A percentile compares a stretch with the other conserved stretches of the same genome.
These are phyloP conservation scores for Solioccasus polychromus DNA, from an alignment of 768 basidiomycete species.

Conservation along the genomic window DNA sequence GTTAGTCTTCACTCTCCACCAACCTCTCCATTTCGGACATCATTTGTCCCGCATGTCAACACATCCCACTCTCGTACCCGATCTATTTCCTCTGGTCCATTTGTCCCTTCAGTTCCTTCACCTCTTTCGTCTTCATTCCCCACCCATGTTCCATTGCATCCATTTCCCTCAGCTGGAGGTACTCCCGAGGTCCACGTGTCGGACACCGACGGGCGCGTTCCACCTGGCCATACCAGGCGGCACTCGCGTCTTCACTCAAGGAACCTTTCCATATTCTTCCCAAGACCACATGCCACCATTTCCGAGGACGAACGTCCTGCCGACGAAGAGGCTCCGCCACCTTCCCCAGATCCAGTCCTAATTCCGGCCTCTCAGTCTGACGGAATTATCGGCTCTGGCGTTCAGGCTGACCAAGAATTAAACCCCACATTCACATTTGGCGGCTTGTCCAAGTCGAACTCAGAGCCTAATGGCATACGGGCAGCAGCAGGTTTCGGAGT, in stretches of 20 bases:
- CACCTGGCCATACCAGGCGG: constrained; percentile 33
- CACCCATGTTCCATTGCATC: constrained; percentile 22
- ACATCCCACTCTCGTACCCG: constrained; percentile 28
- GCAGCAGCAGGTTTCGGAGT: constrained; percentile 19
- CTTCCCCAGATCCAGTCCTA: constrained; percentile 41
- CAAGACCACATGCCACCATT: constrained; percentile 62
- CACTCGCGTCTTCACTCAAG: constrained; percentile 84
- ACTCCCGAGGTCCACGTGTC: constrained; percentile 18
- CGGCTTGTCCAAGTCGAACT: constrained; percentile 36
- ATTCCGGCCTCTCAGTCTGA: constrained; percentile 42
- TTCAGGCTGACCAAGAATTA: constrained; percentile 40
- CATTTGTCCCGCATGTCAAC: constrained; percentile 19
- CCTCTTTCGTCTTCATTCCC: constrained; percentile 29
- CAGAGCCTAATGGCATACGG: constrained; percentile 16
- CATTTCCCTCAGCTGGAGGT: constrained; percentile 21
- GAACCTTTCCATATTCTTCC: constrained; percentile 91
- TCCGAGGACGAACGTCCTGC: constrained; percentile 58
- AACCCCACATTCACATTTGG: constrained; percentile 65
- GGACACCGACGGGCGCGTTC: constrained; percentile 13
- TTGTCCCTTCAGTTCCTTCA: constrained; percentile 24
- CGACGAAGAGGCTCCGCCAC: constrained; percentile 48
- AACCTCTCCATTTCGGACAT: constrained; percentile 31
- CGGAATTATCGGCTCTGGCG: constrained; percentile 14
- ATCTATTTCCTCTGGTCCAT: constrained; percentile 33
- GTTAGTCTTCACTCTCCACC: constrained; percentile 26